phyloP scores from a whole-genome alignment of 495 filamentous ascomycete genomes.

The Cercophora sp. region DNA sequence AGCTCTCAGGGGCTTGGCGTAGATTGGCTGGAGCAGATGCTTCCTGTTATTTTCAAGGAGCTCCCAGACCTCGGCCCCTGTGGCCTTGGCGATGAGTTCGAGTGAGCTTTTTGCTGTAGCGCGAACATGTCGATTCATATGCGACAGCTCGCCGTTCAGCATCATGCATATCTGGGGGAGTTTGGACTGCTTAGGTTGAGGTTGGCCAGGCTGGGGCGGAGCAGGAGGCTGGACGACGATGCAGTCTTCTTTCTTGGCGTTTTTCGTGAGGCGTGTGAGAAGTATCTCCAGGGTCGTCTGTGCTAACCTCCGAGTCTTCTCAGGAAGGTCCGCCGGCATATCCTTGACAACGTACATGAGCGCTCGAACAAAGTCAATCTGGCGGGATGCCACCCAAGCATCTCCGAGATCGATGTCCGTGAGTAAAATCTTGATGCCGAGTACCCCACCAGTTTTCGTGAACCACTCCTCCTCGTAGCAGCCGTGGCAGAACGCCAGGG shows the following conservation, averaged over 20 bases:
- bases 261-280: constrained; percentile 68
- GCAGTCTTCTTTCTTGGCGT: constrained; percentile 70
- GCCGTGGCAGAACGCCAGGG: constrained; percentile 80
- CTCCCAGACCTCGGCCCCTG: constrained; percentile 75
- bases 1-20: constrained; percentile 88
- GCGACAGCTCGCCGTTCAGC: constrained; percentile 80
- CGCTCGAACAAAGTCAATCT: constrained; percentile 78
- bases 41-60: constrained; percentile 85
- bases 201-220: constrained; percentile 29
- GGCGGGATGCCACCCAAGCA: constrained; percentile 72
- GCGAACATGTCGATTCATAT: constrained; percentile 92
- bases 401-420: constrained; percentile 79
- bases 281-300: constrained; percentile 77
- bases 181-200: constrained; percentile 41
- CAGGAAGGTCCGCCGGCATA: constrained; percentile 86
- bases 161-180: constrained; percentile 73
- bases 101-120: constrained; percentile 78
- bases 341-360: constrained; percentile 97
- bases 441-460: constrained; percentile 84
- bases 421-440: constrained; percentile 80
- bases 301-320: constrained; percentile 75
- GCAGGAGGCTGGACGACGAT: constrained; percentile 45
- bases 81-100: constrained; percentile 69
- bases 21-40: constrained; percentile 78
- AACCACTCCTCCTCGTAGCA: constrained; percentile 98